These are phyloP conservation scores for Brassica hybrid DNA, from an alignment of 441 rosid genomes.

Conservation along the genomic window DNA sequence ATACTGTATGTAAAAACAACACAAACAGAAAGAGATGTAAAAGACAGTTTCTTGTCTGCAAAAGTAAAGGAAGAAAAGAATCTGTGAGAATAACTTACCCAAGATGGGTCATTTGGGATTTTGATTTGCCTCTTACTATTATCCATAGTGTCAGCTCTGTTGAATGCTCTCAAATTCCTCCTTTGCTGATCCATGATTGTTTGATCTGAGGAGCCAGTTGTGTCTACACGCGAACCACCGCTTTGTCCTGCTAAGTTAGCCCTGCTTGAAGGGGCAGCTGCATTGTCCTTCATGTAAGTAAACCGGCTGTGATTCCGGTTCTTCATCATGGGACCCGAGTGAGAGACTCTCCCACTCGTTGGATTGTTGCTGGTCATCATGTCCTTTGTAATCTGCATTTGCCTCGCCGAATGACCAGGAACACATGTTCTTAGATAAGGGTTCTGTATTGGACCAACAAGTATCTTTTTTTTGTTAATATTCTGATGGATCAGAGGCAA, in stretches of 20 bases:
- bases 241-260: conserved; percentile 57
- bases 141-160: conserved; percentile 44
- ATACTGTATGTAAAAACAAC: conserved; percentile 12
- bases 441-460: conserved; percentile 54
- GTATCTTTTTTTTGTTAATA: conserved; percentile 12
- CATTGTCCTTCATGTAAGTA: conserved; percentile 50
- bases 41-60: conserved; percentile 3
- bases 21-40: background rate
- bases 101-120: conserved; percentile 26
- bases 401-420: conserved; percentile 55
- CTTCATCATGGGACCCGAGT: conserved; percentile 74
- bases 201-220: conserved; percentile 23
- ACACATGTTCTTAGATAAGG: conserved; percentile 61
- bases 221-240: conserved; percentile 31
- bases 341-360: conserved; percentile 55
- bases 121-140: conserved; percentile 26
- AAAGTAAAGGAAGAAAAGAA: background rate
- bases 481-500: conserved; percentile 29
- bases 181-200: conserved; percentile 40
- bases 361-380: conserved; percentile 51
- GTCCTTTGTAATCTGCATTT: conserved; percentile 53
- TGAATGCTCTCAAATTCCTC: conserved; percentile 38
- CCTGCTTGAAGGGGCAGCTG: conserved; percentile 45
- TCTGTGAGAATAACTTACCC: conserved; percentile 27
- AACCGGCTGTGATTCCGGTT: conserved; percentile 47